Conservation (phyloP, 192 early-diverging fungal species). For the Geranomyces michiganensis region DNA sequence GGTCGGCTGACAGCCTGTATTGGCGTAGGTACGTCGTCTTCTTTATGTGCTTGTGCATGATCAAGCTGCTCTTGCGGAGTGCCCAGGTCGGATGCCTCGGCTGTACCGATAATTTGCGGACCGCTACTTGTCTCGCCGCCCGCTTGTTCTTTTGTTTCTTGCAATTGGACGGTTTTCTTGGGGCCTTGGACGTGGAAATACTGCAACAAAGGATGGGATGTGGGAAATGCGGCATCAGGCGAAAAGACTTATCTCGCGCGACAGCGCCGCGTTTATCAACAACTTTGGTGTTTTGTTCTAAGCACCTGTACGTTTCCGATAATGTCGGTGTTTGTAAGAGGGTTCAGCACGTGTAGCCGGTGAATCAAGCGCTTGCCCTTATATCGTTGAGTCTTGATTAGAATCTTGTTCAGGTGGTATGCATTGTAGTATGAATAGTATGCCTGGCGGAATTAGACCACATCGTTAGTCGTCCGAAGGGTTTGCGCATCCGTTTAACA, state of each 20-base stretch:
- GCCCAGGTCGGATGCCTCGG: constrained; percentile 10
- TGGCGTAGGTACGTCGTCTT: neutral
- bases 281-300: too few relatives aligned
- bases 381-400: constrained; percentile 66
- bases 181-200: constrained; percentile 7
- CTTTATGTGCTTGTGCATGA: neutral
- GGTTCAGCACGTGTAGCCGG: constrained; percentile 62
- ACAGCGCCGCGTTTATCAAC: neutral
- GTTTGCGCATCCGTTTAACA: too few relatives aligned
- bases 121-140: neutral
- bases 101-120: constrained; percentile 5
- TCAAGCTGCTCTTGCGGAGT: neutral
- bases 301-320: constrained; percentile 59
- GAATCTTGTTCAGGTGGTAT: constrained; percentile 64
- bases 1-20: neutral
- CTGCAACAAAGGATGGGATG: neutral
- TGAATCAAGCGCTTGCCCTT: constrained; percentile 63
- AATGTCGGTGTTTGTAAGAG: constrained; percentile 66
- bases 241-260: too few relatives aligned
- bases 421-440: constrained; percentile 64
- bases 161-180: neutral
- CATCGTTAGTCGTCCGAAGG: too few relatives aligned
- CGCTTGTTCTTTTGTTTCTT: neutral
- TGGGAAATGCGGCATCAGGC: too few relatives aligned
- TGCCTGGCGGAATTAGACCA: constrained; percentile 24